phyloP scores from a whole-genome alignment of 257 asterid genomes.

The Mitragyna speciosa region DNA sequence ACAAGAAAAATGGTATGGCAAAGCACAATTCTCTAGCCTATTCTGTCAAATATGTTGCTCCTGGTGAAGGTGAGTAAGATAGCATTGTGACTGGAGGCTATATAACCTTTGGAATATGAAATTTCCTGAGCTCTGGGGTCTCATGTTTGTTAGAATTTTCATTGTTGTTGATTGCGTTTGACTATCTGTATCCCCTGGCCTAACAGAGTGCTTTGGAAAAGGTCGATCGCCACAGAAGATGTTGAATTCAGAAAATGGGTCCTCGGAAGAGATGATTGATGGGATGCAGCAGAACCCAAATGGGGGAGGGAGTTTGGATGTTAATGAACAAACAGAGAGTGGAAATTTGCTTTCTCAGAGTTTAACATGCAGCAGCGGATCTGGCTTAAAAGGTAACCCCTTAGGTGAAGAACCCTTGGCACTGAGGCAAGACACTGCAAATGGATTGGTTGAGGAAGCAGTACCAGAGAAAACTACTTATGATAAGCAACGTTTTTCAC shows the following conservation, averaged over 20 bases:
- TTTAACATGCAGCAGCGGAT: slow-evolving; percentile 30
- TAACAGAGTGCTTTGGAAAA: slow-evolving; percentile 30
- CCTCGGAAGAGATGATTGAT: slow-evolving; percentile 25
- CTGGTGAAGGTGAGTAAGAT: slow-evolving; percentile 40
- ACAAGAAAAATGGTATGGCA: slow-evolving; percentile 43
- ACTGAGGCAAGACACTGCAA: slow-evolving; percentile 26
- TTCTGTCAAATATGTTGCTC: slow-evolving; percentile 45
- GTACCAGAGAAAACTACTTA: slow-evolving; percentile 10
- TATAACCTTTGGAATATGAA: slow-evolving; percentile 1
- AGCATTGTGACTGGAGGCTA: background rate
- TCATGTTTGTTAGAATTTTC: no score
- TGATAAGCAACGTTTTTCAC: slow-evolving; percentile 13
- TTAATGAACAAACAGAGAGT: slow-evolving; percentile 29
- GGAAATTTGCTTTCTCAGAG: slow-evolving; percentile 27
- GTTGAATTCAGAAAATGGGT: slow-evolving; percentile 22
- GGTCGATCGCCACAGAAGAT: slow-evolving; percentile 29
- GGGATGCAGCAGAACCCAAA: slow-evolving; percentile 26
- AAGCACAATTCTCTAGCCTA: slow-evolving; percentile 23
- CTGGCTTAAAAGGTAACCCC: slow-evolving; percentile 18
- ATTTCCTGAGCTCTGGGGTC: background rate
- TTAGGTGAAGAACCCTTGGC: slow-evolving; percentile 18
- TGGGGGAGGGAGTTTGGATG: slow-evolving; percentile 26
- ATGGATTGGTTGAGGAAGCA: slow-evolving; percentile 26
- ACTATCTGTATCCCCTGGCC: background rate
- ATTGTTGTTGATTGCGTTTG: background rate